Base-by-base conservation (phyloP, 768 basidiomycete genomes). In the Xerocomellus dryophilus region DNA sequence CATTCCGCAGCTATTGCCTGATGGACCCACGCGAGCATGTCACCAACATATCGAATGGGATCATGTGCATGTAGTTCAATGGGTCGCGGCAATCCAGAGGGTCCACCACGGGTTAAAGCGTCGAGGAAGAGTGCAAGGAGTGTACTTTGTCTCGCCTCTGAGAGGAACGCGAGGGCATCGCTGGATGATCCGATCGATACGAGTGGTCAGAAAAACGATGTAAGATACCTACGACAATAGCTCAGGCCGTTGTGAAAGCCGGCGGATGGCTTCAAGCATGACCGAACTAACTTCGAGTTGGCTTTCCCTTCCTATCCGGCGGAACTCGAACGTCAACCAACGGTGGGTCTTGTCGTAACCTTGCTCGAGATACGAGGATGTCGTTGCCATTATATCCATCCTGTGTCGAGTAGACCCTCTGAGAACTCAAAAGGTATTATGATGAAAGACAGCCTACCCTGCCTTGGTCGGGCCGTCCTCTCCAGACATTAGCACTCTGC, bases 11-110 rank as follows among this genome's bases (percentile, higher is more conserved):
- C 97, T 56, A 97, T 93, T 0, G 88, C 82, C 58, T 98, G 96
- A 71, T 99, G 96, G 1, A 98, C 86, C 96, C 96, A 98, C 0
- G 95, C 96, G 8, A 98, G 83, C 91, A 98, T 98, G 71, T 98
- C 96, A 14, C 97, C 97, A 14, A 96, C 85, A 66, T 99, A 99
- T 31, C 96, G 85, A 60, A 93, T 80, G 0, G 97, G 96, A 67
- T 99, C 97, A 62, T 99, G 97, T 0, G 97, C 97, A 65, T 99
- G 97, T 4, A 99, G 78, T 68, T 98, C 97, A 57, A 99, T 98
- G 1, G 96, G 93, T 6, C 95, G 82, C 11, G 95, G 92, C 7
- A 88, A 75, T 39, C 89, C 92, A 38, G 84, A 87, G 2, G 85
- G 90, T 2, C 90, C 90, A 7, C 95, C 94, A 12, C 90, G 81